Evolutionary conservation across 371 early-diverging fungal genomes (phyloP).

Genomic region (Mucor lusitanicus): DNA sequence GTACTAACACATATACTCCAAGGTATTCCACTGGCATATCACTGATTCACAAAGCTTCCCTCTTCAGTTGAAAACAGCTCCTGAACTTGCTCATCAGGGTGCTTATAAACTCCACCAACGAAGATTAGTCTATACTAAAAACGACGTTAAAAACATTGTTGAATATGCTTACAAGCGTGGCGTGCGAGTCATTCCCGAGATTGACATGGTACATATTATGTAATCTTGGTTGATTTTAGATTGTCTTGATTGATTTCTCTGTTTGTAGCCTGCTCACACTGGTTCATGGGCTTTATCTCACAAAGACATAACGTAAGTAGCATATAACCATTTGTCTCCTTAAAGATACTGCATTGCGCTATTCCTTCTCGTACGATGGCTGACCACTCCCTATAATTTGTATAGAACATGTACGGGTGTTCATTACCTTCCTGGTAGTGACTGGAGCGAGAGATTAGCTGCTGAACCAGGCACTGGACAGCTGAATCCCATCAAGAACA

Average conservation of each 20-base stretch:
- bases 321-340: not conserved
- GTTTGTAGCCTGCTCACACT: slow-evolving; percentile 70
- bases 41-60: slow-evolving; percentile 75
- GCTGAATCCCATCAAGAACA: slow-evolving; percentile 60
- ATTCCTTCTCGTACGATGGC: not conserved
- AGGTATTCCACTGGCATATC: slow-evolving; percentile 80
- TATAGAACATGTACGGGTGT: slow-evolving; percentile 40
- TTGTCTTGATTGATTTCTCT: not conserved
- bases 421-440: slow-evolving; percentile 37
- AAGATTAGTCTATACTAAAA: slow-evolving; percentile 60
- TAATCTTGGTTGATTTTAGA: not conserved
- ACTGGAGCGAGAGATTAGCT: slow-evolving; percentile 57
- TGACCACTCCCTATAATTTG: not conserved
- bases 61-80: slow-evolving; percentile 46
- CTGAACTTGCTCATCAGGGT: slow-evolving; percentile 53
- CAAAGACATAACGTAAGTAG: slow-evolving; percentile 44
- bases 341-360: not conserved
- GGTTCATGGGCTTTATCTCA: slow-evolving; percentile 47
- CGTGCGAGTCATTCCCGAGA: slow-evolving; percentile 71
- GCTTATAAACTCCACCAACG: slow-evolving; percentile 47
- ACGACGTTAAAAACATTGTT: slow-evolving; percentile 61
- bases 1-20: not conserved
- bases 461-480: slow-evolving; percentile 78
- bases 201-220: slow-evolving; percentile 68
- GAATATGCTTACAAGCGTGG: slow-evolving; percentile 59